Evolutionary conservation across 495 filamentous ascomycete genomes (phyloP).

Genomic region (Penicillium crystallinum): DNA sequence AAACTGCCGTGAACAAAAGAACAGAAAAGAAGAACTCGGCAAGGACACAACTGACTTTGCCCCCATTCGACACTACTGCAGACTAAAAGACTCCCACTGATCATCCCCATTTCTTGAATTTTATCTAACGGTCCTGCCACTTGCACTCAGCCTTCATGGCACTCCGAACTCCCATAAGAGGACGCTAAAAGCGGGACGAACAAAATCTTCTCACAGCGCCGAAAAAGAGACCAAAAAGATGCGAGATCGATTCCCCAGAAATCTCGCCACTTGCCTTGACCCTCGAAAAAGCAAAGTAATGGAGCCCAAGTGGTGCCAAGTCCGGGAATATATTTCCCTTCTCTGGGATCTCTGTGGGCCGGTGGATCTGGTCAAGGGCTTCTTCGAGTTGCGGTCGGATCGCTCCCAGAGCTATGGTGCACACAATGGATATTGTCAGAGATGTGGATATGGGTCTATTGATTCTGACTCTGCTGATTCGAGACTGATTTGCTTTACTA

Average conservation of each 20-base stretch:
- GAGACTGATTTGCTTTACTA: too few species aligned
- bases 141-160: neutral
- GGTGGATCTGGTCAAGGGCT: too few species aligned
- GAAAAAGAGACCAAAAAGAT: too few species aligned
- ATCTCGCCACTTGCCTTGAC: neutral
- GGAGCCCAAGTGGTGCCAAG: neutral
- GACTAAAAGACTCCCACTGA: neutral
- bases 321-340: neutral
- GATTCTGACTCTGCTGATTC: too few species aligned
- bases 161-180: neutral
- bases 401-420: too few species aligned
- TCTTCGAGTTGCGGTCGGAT: too few species aligned
- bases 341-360: too few species aligned
- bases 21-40: neutral
- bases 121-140: neutral
- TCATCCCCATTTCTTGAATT: neutral
- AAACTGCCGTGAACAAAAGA: neutral
- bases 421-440: too few species aligned
- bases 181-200: neutral
- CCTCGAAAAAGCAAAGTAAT: neutral
- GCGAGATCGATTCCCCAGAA: neutral
- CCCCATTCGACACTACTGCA: neutral
- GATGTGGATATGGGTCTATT: too few species aligned
- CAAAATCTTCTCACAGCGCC: too few species aligned
- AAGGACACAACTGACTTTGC: neutral